Percentiles rank a stretch among this genome's conserved stretches.
These are phyloP conservation scores for Melaleuca quinquenervia DNA, from an alignment of 345 rosid genomes.

Conservation along the genomic window DNA sequence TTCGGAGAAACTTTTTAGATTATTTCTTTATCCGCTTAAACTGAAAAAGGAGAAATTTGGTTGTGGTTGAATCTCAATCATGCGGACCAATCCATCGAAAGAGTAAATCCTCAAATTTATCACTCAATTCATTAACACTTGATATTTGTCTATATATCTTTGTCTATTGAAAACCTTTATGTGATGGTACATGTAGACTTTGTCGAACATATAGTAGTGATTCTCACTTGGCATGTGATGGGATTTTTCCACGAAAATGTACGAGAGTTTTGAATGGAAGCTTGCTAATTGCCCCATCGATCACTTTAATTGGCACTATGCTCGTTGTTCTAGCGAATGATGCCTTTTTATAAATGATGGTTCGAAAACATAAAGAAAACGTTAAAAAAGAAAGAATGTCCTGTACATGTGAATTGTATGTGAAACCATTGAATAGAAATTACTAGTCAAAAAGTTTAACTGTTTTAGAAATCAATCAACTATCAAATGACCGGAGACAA, in stretches of 20 bases:
- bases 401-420: no score
- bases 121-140: background rate
- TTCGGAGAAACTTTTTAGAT: no score
- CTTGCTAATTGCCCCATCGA: background rate
- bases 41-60: background rate
- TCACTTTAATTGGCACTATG: background rate
- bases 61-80: background rate
- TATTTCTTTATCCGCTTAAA: no score
- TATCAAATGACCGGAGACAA: no score
- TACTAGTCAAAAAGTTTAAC: no score
- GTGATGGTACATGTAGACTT: background rate
- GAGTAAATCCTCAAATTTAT: background rate
- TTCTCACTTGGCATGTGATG: background rate
- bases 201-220: background rate
- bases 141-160: background rate
- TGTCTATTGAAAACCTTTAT: background rate
- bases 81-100: rapidly evolving
- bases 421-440: no score
- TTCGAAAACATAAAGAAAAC: no score
- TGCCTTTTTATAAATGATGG: background rate
- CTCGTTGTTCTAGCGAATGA: background rate
- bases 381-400: no score
- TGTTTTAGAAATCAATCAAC: no score
- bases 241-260: background rate
- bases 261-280: background rate